phyloP scores from a whole-genome alignment of 1,284 basidiomycete species.

The Porogramme epimiltina region DNA sequence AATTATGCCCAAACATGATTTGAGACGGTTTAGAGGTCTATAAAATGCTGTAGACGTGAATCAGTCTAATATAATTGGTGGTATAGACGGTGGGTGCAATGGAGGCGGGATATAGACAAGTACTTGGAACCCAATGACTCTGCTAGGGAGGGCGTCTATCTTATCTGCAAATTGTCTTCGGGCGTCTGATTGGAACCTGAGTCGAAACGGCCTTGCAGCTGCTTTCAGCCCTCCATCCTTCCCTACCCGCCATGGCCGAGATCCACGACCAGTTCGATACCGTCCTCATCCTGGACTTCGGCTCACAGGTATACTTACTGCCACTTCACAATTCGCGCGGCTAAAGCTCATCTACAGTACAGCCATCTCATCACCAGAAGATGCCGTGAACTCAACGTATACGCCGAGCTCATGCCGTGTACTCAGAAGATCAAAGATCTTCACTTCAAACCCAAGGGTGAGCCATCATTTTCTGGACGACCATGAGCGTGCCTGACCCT shows the following conservation, averaged over 20 bases:
- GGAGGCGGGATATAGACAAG: too few species aligned
- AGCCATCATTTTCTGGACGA: not conserved
- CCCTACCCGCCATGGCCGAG: slow-evolving; percentile 55
- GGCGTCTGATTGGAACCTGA: not conserved
- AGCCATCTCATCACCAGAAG: slow-evolving; percentile 97
- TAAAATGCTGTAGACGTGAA: too few species aligned
- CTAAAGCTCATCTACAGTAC: slow-evolving; percentile 59
- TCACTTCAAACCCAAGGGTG: slow-evolving; percentile 94
- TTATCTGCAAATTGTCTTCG: slow-evolving; percentile 22
- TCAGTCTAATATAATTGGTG: too few species aligned
- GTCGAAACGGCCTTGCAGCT: not conserved
- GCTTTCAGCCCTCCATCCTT: not conserved
- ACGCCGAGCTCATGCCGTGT: slow-evolving; percentile 98
- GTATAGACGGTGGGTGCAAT: too few species aligned
- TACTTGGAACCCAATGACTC: too few species aligned
- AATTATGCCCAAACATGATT: too few species aligned
- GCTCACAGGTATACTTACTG: slow-evolving; percentile 76
- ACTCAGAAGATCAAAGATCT: slow-evolving; percentile 91
- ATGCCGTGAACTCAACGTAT: slow-evolving; percentile 98
- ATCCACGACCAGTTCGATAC: slow-evolving; percentile 98
- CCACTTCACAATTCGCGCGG: not conserved
- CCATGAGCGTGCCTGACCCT: not conserved
- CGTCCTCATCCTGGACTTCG: slow-evolving; percentile 96
- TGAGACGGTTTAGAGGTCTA: too few species aligned
- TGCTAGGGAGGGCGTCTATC: slow-evolving; percentile 13